A percentile compares a stretch with the other conserved stretches of the same genome.
These are phyloP conservation scores for Schwanniomyces occidentalis DNA, from an alignment of 805 yeast species.

Conservation along the genomic window DNA sequence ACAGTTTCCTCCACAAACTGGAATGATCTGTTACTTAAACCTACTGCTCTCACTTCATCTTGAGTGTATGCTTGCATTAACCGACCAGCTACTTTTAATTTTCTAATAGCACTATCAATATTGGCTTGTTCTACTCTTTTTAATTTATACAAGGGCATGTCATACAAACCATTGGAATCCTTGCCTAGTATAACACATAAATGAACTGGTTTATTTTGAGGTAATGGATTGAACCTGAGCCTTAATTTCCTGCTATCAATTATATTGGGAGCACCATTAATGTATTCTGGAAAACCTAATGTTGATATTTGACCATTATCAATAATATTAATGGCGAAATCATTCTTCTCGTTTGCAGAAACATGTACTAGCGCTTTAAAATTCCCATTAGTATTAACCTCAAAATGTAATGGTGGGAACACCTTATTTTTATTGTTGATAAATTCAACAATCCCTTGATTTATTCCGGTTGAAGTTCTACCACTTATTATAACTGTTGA, in stretches of 20 bases:
- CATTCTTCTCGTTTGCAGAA: constrained; percentile 62
- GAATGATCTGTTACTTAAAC: constrained; percentile 78
- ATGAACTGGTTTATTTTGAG: constrained; percentile 75
- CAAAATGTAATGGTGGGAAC: constrained; percentile 71
- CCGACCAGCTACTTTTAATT: constrained; percentile 79
- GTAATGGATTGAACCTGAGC: constrained; percentile 45
- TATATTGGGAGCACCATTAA: constrained; percentile 13
- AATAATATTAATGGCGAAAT: constrained; percentile 50
- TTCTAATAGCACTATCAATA: constrained; percentile 67
- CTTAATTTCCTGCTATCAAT: constrained; percentile 25
- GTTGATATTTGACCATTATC: constrained; percentile 35
- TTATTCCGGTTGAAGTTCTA: constrained; percentile 13
- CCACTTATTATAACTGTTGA: constrained; percentile 42
- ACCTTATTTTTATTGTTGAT: constrained; percentile 33
- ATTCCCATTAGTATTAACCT: constrained; percentile 57
- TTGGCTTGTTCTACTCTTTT: constrained; percentile 60
- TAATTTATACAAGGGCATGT: constrained; percentile 57
- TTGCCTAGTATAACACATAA: constrained; percentile 72
- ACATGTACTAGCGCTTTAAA: constrained; percentile 78
- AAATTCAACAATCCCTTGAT: constrained; percentile 31
- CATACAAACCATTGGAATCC: constrained; percentile 73
- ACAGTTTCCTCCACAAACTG: constrained; percentile 62
- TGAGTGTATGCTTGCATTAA: constrained; percentile 89
- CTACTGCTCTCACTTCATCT: constrained; percentile 81
- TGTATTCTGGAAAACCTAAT: constrained; percentile 25